Base-by-base conservation (phyloP, 2,329 filamentous ascomycete genomes). In the Chaetothyriales sp. region DNA sequence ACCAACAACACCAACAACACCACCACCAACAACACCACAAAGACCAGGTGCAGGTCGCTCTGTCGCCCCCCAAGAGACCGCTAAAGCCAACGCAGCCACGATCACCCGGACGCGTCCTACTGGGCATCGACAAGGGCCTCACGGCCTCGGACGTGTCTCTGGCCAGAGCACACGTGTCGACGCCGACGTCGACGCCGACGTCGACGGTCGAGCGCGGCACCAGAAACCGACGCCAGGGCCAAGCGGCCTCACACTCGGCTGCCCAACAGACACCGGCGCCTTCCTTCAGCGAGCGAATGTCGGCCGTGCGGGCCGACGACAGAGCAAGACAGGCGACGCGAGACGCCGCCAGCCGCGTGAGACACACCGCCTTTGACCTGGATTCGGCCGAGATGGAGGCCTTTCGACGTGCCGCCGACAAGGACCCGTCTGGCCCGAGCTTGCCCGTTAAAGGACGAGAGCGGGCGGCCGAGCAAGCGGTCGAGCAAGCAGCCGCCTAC, bases 71-170 rank as follows among this genome's bases (percentile, higher is more conserved):
- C 66, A 80, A 70, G 59, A 73, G 60, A 68, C 74, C 65, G 44
- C 67, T 72, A 13, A 64, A 68, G 1, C 64, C 73, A 1, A 63
- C 71, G 15, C 71, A 78, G 13, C 82, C 81, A 37, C 80, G 76
- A 22, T 95, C 89, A 1, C 90, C 92, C 1, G 84, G 84, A 50
- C 77, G 89, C 54, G 78, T 92, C 13, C 69, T 88, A 18, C 67
- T 97, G 15, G 90, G 92, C 4, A 94, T 97, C 56, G 89, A 95
- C 68, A 94, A 94, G 65, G 89, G 88, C 1, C 71, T 89, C 37
- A 84, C 76, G 60, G 89, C 83, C 1, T 80, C 80, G 53, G 88
- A 95, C 61, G 76, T 97, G 29, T 95, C 89, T 2, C 70, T 97
- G 25, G 92, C 86, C 66, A 77, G 87, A 58, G 81, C 86, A n/a